Conservation (phyloP, 2,329 filamentous ascomycete genomes). For the Fusarium ramigenum region DNA sequence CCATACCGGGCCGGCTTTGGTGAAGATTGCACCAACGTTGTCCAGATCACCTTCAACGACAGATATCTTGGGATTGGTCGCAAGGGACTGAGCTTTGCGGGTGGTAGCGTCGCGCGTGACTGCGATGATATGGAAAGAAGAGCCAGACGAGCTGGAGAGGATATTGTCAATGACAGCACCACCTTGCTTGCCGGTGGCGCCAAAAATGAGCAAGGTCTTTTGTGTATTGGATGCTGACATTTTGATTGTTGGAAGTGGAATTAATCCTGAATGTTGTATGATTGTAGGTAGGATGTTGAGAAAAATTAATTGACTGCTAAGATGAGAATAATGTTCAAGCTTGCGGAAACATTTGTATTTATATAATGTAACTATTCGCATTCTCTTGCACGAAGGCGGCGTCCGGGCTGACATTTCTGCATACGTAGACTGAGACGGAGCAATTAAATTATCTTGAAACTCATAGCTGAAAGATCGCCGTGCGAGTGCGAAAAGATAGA, state of each 20-base stretch:
- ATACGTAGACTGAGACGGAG: background rate
- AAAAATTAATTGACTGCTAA: background rate
- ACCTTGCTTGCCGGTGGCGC: conserved; percentile 4
- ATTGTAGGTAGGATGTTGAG: background rate
- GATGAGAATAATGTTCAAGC: background rate
- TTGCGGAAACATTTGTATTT: too few species aligned
- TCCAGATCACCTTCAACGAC: background rate
- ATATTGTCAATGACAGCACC: conserved; percentile 2
- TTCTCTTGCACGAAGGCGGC: background rate
- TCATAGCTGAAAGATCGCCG: background rate
- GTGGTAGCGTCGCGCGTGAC: background rate
- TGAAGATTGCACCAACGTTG: background rate
- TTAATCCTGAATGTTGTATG: background rate
- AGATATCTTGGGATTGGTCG: background rate
- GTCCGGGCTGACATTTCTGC: background rate
- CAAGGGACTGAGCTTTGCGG: background rate
- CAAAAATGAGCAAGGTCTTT: background rate
- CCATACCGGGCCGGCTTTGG: background rate
- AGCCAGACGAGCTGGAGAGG: background rate
- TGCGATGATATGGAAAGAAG: background rate
- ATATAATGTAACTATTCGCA: background rate
- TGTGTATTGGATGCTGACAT: background rate
- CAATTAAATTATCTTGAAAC: background rate
- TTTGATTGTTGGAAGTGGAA: fast-evolving
- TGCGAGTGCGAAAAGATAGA: background rate